These are phyloP conservation scores for Osmanthus fragrans DNA, from an alignment of 257 asterid species.

Conservation along the genomic window DNA sequence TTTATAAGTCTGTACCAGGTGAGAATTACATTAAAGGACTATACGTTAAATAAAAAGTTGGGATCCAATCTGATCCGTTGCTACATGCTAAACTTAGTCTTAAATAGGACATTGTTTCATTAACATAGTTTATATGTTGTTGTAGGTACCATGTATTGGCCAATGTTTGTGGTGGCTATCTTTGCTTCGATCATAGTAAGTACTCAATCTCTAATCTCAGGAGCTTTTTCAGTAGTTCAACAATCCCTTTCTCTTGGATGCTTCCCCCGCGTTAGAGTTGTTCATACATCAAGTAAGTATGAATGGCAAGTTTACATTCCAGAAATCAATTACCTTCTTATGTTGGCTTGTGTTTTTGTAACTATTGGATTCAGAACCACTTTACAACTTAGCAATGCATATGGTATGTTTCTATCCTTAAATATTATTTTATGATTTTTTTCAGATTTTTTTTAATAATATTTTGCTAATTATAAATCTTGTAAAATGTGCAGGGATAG, in stretches of 20 bases:
- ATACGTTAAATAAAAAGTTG: too few relatives aligned
- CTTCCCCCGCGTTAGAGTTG: constrained; percentile 40
- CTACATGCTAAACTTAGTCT: background rate
- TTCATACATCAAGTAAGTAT: constrained; percentile 36
- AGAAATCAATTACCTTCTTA: constrained; percentile 39
- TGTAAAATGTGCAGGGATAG: constrained; percentile 34
- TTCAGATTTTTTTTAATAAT: background rate
- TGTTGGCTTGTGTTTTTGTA: constrained; percentile 36
- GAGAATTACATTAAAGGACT: background rate
- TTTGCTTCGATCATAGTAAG: constrained; percentile 41
- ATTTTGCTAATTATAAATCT: background rate
- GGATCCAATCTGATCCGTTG: too few relatives aligned
- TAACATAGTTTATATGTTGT: background rate
- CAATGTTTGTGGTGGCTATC: constrained; percentile 43
- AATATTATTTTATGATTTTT: background rate
- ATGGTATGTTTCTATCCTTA: constrained; percentile 24
- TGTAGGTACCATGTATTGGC: constrained; percentile 42
- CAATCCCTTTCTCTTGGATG: constrained; percentile 44
- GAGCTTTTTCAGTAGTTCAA: constrained; percentile 38
- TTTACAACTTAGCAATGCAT: constrained; percentile 35
- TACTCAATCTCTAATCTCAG: constrained; percentile 46
- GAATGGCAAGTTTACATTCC: constrained; percentile 43
- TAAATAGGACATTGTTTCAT: background rate
- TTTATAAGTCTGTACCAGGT: constrained; percentile 42
- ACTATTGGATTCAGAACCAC: constrained; percentile 36